Evolutionary conservation across 208 protist species (phyloP), one percentile per base, ranked within the genome.

Genomic region (Trypanosoma vivax): DNA sequence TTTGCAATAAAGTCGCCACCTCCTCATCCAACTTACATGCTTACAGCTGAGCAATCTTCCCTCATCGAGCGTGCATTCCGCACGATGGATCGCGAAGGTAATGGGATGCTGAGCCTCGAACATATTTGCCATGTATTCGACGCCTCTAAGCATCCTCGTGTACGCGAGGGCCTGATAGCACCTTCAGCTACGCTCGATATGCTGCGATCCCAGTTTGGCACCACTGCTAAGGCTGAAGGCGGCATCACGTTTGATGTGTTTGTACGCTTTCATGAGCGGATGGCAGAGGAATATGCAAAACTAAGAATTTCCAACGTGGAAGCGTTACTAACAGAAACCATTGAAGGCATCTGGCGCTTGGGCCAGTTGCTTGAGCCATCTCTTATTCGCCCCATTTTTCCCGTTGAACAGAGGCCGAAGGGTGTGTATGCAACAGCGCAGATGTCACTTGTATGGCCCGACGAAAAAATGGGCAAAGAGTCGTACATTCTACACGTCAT

Each of bases 181-280:
- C 82, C 83, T 2, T 75, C 73, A 1, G 65, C 63, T 11, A 83
- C 79, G 14, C 55, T 51, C n/a, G 80, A 83, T 52, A 84, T 70
- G 34, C 46, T 90, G 42, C 45, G 60, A 37, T 53, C 76, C 52
- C 78, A 83, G 48, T 89, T 94, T 29, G 67, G 56, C 21, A 23
- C 40, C 14, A 86, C 73, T 37, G 76, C 70, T 1, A 39, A 45
- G 39, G 68, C 76, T 33, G 60, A 86, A 42, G 76, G 73, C 35
- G 60, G 72, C 46, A 62, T 94, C 51, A 83, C 79, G 16, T 73
- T 90, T 29, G 78, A 90, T 38, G 87, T 90, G 30, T 94, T 94
- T 45, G 30, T 88, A 19, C 38, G 57, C 9, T 91, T 82, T 56
- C 87, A 94, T 42, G 73, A 90, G 33, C 83, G 86, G 25, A 69